Evolutionary conservation across 2,329 filamentous ascomycete genomes (phyloP).

Genomic region (Aspergillus clavatus): DNA sequence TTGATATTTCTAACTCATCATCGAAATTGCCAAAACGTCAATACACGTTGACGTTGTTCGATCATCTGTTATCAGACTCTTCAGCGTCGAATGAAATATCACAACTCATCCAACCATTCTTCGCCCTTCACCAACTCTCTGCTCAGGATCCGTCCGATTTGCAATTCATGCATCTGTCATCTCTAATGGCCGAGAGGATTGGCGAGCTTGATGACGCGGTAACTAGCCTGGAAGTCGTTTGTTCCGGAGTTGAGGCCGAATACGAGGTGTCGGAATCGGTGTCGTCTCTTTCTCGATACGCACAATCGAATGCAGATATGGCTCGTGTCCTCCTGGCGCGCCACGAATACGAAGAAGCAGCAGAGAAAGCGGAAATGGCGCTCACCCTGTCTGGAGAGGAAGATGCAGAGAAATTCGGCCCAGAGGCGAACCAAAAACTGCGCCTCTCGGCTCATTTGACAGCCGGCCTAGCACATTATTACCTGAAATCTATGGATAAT

Average conservation of each 20-base stretch:
- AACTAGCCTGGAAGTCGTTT: slow-evolving; percentile 60
- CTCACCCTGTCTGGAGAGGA: slow-evolving; percentile 72
- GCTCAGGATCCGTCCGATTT: slow-evolving; percentile 66
- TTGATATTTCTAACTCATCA: slow-evolving; percentile 81
- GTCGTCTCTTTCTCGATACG: slow-evolving; percentile 68
- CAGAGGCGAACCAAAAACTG: slow-evolving; percentile 62
- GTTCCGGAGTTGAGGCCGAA: slow-evolving; percentile 66
- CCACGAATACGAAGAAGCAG: slow-evolving; percentile 61
- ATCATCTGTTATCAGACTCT: slow-evolving; percentile 63
- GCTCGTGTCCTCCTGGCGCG: slow-evolving; percentile 75
- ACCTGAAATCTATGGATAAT: slow-evolving; percentile 58
- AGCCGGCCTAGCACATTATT: slow-evolving; percentile 76
- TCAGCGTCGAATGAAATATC: slow-evolving; percentile 50
- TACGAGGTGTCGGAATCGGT: slow-evolving; percentile 81
- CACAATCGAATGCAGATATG: slow-evolving; percentile 79
- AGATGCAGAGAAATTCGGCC: slow-evolving; percentile 57
- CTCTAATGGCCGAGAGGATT: slow-evolving; percentile 76
- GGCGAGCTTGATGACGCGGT: slow-evolving; percentile 63
- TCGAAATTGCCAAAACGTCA: slow-evolving; percentile 69
- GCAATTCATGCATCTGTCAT: slow-evolving; percentile 69
- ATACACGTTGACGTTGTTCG: slow-evolving; percentile 77
- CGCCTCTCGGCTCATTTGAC: slow-evolving; percentile 82
- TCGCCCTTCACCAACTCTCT: slow-evolving; percentile 77
- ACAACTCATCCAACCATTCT: slow-evolving; percentile 74
- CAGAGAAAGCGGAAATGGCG: slow-evolving; percentile 75